These are phyloP conservation scores for Yamadazyma atlantica DNA, from an alignment of 1,139 yeast genomes.

Conservation along the genomic window DNA sequence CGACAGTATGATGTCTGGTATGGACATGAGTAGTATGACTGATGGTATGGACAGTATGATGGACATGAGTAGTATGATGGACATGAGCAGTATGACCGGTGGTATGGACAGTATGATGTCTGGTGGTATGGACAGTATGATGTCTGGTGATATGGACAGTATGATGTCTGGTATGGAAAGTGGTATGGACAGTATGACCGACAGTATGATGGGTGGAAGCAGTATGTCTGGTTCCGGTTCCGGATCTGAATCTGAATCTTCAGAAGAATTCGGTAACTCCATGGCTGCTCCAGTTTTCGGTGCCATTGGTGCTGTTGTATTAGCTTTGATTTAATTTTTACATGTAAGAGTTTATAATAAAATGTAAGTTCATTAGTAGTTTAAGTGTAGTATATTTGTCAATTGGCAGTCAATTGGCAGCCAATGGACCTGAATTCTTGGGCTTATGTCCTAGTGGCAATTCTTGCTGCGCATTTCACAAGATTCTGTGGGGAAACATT, in stretches of 20 bases:
- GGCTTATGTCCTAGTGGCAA: too few relatives aligned
- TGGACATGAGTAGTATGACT: neutral
- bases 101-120: neutral
- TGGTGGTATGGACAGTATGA: neutral
- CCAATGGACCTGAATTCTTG: too few relatives aligned
- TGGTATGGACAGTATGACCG: neutral
- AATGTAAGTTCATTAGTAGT: too few relatives aligned
- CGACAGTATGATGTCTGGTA: neutral
- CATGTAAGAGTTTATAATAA: neutral
- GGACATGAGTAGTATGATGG: neutral
- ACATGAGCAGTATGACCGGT: neutral
- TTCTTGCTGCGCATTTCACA: too few relatives aligned
- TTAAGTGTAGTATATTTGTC: too few relatives aligned
- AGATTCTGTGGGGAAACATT: too few relatives aligned
- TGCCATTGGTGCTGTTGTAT: slow-evolving; percentile 1
- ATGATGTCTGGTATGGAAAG: neutral
- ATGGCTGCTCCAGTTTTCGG: slow-evolving; percentile 1
- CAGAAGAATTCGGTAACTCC: slow-evolving; percentile 1
- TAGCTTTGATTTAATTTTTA: slow-evolving; percentile 1
- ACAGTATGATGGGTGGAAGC: neutral
- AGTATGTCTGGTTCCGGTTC: neutral
- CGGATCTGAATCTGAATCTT: neutral
- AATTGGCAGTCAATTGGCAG: neutral
- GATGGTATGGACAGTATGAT: slow-evolving; percentile 1
- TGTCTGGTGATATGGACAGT: slow-evolving; percentile 1